Evolutionary conservation across 257 asterid genomes (phyloP).

Genomic region (Galeopsis tetrahit): DNA sequence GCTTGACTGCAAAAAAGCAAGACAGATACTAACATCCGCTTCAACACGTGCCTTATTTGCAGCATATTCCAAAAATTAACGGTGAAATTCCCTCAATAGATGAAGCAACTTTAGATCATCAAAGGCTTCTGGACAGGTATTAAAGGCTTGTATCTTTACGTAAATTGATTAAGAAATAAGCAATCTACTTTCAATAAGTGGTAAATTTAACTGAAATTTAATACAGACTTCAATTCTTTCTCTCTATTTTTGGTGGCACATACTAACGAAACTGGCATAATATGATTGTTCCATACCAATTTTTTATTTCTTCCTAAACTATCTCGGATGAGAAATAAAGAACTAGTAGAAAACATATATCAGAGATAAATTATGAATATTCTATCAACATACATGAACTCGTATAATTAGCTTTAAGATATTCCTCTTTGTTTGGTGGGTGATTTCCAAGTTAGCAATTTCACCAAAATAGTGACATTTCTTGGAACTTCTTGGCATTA

Average conservation of each 20-base stretch:
- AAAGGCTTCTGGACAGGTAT: constrained; percentile 92
- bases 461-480: constrained; percentile 21
- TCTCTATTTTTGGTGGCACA: constrained; percentile 16
- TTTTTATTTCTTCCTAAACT: background rate
- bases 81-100: constrained; percentile 95
- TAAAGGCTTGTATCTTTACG: constrained; percentile 20
- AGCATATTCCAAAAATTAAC: constrained; percentile 93
- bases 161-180: constrained; percentile 11
- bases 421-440: constrained; percentile 19
- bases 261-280: background rate
- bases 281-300: background rate
- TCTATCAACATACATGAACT: background rate
- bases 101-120: constrained; percentile 93
- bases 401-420: background rate
- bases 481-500: constrained; percentile 6
- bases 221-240: background rate
- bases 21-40: background rate
- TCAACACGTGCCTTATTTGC: constrained; percentile 39
- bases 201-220: background rate
- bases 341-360: background rate
- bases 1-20: constrained; percentile 12
- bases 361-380: constrained; percentile 1
- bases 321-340: background rate
- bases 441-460: constrained; percentile 18
- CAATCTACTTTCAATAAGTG: background rate